phyloP scores from a whole-genome alignment of 306 rosid genomes.

The Ceratonia siliqua region DNA sequence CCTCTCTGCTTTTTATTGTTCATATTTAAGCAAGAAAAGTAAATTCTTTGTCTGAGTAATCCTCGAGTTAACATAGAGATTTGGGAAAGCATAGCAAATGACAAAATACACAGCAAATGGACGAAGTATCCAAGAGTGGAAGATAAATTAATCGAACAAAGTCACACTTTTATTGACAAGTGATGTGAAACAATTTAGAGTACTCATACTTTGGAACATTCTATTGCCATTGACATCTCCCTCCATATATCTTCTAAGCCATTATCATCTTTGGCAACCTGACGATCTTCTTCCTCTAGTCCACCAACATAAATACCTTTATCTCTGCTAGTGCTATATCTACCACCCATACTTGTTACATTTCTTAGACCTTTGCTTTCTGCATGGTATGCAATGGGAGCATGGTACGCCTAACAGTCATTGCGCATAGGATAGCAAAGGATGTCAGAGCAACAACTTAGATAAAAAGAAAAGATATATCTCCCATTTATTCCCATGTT shows the following conservation, averaged over 20 bases:
- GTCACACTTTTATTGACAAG: constrained; percentile 13
- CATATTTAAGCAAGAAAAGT: neutral
- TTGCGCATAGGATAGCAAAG: constrained; percentile 26
- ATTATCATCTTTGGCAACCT: constrained; percentile 53
- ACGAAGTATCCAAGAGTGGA: neutral
- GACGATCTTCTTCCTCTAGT: constrained; percentile 46
- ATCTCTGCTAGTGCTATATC: constrained; percentile 34
- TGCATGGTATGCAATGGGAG: no score
- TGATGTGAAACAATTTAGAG: constrained; percentile 10
- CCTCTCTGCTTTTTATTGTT: constrained; percentile 1
- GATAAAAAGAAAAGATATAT: neutral
- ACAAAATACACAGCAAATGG: neutral
- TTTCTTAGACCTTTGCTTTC: constrained; percentile 32
- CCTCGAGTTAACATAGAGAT: neutral
- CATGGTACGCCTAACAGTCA: constrained; percentile 42
- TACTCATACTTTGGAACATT: constrained; percentile 68
- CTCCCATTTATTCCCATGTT: neutral
- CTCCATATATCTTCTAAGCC: constrained; percentile 82
- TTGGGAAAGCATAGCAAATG: neutral
- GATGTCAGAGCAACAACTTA: constrained; percentile 30
- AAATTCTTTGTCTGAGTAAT: neutral
- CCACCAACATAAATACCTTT: constrained; percentile 75
- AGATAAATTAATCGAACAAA: constrained; percentile 15
- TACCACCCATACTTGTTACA: constrained; percentile 22
- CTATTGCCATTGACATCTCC: constrained; percentile 82